Base-by-base conservation (phyloP, 331 rosid genomes). In the Phaseolus coccineus region DNA sequence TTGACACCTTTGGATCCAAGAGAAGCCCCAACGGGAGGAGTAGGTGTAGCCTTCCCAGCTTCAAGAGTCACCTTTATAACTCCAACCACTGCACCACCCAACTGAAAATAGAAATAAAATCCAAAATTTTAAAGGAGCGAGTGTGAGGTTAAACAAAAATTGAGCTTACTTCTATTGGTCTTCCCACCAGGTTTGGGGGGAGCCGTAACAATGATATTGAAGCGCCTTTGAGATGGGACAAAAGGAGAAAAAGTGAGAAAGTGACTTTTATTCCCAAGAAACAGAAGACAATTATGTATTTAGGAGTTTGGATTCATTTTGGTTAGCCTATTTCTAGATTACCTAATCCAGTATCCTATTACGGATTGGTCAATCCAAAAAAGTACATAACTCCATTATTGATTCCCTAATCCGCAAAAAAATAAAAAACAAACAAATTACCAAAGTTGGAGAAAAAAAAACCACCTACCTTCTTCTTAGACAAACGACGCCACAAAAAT, bases 41-140 rank as follows among this genome's bases (percentile, higher is more conserved):
- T 97, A n/a, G 99, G 99, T 5, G 99, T 93, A 19, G 99, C 99
- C 86, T 95, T 95, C 1, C 99, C 99, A 33, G 99, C 99, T 90
- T 95, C 98, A 55, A 95, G 94, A 16, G 99, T 97, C 51, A 95
- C 86, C 85, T 95, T 95, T 59, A 95, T 95, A 61, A 93, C 16
- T 56, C 99, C 99, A 77, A 95, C 85, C 77, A 93, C 99, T 95
- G 86, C 67, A 67, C 24, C 27, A 5, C 0, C 31, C 14, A 9
- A 47, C 25, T 2, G 0, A 69, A 15, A 22, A 64, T 27, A 39
- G 6, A 19, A n/a, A n/a, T 4, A 27, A 22, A 55, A 57, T 24
- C 14, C 31, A 9, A 3, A 56, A 19, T 53, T 53, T 53, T 53
- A 19, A 4, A 19, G 22, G 22, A 19, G 22, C 22, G 22, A 19